These are phyloP conservation scores for Xenosphaeropsis pyriputrescens DNA, from an alignment of 2,329 filamentous ascomycete species.

Conservation along the genomic window DNA sequence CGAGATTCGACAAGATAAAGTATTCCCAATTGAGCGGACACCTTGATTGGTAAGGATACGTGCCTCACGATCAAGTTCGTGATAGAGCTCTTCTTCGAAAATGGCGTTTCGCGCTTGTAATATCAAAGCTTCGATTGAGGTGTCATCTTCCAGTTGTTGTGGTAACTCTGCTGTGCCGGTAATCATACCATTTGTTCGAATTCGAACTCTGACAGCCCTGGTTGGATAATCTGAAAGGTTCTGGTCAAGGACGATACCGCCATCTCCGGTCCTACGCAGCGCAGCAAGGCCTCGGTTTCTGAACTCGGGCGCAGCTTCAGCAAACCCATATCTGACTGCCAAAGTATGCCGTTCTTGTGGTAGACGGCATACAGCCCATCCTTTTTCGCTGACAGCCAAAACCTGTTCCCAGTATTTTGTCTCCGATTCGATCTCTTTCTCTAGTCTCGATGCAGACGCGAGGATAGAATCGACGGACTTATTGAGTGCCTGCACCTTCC, in stretches of 20 bases:
- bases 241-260: constrained; percentile 60
- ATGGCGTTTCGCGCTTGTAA: constrained; percentile 65
- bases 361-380: constrained; percentile 74
- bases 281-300: constrained; percentile 65
- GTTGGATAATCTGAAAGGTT: constrained; percentile 28
- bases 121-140: constrained; percentile 51
- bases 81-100: constrained; percentile 76
- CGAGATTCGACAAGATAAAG: constrained; percentile 40
- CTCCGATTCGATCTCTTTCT: constrained; percentile 66
- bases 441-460: constrained; percentile 55
- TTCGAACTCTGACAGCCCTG: constrained; percentile 51
- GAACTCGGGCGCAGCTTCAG: constrained; percentile 51
- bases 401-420: constrained; percentile 83
- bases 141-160: constrained; percentile 37
- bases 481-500: constrained; percentile 66
- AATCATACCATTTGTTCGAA: constrained; percentile 40
- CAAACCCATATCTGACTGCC: constrained; percentile 79
- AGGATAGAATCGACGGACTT: constrained; percentile 60
- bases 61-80: constrained; percentile 75
- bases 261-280: constrained; percentile 59
- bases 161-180: constrained; percentile 41
- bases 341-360: constrained; percentile 60
- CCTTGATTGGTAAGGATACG: constrained; percentile 57
- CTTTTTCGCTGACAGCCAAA: constrained; percentile 63
- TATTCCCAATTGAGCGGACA: constrained; percentile 46